Base-by-base conservation (phyloP, 495 filamentous ascomycete genomes). In the Copromyces sp. region DNA sequence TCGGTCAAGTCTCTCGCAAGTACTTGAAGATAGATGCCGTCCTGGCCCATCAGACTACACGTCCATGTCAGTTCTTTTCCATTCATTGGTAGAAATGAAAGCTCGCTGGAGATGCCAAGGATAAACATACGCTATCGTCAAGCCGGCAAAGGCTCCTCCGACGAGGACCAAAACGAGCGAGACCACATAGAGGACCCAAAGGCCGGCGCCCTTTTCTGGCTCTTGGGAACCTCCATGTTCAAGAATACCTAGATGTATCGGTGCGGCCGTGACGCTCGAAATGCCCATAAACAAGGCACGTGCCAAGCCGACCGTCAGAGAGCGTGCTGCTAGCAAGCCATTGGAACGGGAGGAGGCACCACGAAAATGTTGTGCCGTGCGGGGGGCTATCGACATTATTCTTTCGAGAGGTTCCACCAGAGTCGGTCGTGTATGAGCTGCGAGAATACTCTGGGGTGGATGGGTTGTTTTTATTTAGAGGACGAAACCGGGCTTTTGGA, bases 21-120 rank as follows among this genome's bases (percentile, higher is more conserved):
- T 73, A 99, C 95, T 83, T 97, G 96, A 14, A 99, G 88, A 79
- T 98, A 97, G 74, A 98, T 95, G 78, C 96, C 94, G 84, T 99
- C 95, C 83, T 97, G 90, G 59, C 91, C 91, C 91, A 93, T 93
- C 69, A 92, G 80, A 29, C 88, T 90, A 72, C 16, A 68, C 29
- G 71, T 69, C 75, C 73, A 17, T 41, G 39, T 9, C 35, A 32
- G 32, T 17, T 41, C 40, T 69, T 12, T 17, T 24, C 24, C 24
- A 24, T n/a, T 17, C 24, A 41, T 11, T 16, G 37, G 32, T 53
- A 9, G 45, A 9, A 45, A 20, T 37, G 39, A 35, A 32, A 29
- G 70, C 32, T 20, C 40, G 8, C 9, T 2, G 41, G 41, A 24
- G 20, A 61, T 29, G 45, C 44, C 40, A 59, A 47, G 24, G 20